Evolutionary conservation across 768 basidiomycete genomes (phyloP), one percentile per base, ranked within the genome.

Genomic region (Mycena amicta): DNA sequence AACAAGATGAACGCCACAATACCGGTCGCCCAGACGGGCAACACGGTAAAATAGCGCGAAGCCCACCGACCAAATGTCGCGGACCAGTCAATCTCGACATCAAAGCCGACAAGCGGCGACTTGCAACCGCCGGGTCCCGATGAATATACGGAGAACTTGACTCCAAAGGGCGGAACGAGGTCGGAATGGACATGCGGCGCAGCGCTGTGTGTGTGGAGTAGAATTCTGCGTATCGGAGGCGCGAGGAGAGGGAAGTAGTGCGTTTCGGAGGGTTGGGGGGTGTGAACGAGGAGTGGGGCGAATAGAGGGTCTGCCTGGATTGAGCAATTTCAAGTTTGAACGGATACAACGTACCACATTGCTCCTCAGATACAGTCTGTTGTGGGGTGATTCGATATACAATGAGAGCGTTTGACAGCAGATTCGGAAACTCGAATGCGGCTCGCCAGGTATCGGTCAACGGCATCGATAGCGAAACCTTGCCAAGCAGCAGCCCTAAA

Each of bases 11-110:
- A 63, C 3, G 82, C 76, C 1, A 86, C 82, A n/a, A 92, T 72
- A 3, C 90, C 93, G 2, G 89, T 74, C 2, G 86, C 79, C 89
- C 95, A 97, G 26, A 82, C 81, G 3, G 87, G 75, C 0, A 91
- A 65, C 2, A 87, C 86, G 29, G 84, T 87, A 47, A 88, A 82
- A 73, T 93, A 98, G 23, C 96, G 80, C 18, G 86, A 75, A 1
- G 86, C 85, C 70, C 85, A 80, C 33, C 89, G 80, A 2, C 91
- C 92, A 5, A 92, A 57, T 1, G 88, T 92, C 11, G 82, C 77
- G 70, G 78, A 76, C 85, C 87, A 86, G 68, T 95, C 91, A 5
- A 96, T 67, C 15, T 73, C 72, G n/a, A 96, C 67, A 2, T 69
- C 64, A 3, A 95, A 62, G 4, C 68, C 54, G 60, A 65, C 18